Evolutionary conservation across 169 alveolate species (phyloP).

Genomic region (Eimeria tenella): DNA sequence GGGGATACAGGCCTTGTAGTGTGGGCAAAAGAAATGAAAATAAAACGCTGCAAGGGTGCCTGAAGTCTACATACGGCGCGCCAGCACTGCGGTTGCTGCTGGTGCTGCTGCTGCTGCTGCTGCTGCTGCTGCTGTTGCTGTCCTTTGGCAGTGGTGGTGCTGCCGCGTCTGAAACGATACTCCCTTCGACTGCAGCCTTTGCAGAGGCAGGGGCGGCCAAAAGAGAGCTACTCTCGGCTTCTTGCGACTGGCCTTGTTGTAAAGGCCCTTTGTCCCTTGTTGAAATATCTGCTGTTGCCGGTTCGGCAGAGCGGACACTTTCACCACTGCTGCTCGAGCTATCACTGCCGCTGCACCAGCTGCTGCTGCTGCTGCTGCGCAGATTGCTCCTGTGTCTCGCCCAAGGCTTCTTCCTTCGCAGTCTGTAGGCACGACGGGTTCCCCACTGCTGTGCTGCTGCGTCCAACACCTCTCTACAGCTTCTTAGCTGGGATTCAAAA

Average conservation of each 20-base stretch:
- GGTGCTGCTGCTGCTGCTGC: conserved; percentile 9
- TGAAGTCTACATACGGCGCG: conserved; percentile 44
- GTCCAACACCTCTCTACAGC: conserved; percentile 22
- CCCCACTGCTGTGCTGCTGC: conserved; percentile 33
- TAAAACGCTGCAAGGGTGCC: conserved; percentile 57
- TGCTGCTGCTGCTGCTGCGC: conserved; percentile 54
- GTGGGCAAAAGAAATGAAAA: conserved; percentile 40
- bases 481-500: conserved; percentile 22
- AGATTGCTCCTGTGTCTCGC: conserved; percentile 40
- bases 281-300: background rate
- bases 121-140: background rate
- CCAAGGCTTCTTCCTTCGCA: conserved; percentile 42
- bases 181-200: background rate
- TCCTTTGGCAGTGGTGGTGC: background rate
- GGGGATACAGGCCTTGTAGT: conserved; percentile 25
- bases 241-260: background rate
- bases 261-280: background rate
- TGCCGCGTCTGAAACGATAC: background rate
- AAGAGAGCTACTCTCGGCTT: background rate
- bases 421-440: background rate
- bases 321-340: conserved; percentile 17
- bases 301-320: background rate
- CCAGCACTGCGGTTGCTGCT: conserved; percentile 23
- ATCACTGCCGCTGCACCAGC: background rate
- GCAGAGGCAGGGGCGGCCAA: background rate